phyloP scores from a whole-genome alignment of 805 yeast species.

The Ogataea zsoltii region DNA sequence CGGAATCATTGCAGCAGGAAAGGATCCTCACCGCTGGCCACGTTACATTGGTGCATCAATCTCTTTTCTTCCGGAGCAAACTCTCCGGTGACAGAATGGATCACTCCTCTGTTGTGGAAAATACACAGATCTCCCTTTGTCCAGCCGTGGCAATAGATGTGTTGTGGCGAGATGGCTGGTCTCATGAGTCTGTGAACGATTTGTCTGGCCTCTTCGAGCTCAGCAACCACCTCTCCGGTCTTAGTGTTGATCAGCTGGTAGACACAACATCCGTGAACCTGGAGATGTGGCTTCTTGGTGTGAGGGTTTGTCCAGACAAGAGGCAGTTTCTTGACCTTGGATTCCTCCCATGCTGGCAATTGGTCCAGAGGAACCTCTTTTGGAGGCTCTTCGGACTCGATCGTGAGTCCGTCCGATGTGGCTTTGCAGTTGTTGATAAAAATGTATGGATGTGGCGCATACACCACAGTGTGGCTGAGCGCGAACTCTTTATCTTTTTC shows the following conservation, averaged over 20 bases:
- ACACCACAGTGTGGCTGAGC: conserved; percentile 74
- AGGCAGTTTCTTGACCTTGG: conserved; percentile 75
- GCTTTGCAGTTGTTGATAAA: conserved; percentile 80
- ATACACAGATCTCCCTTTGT: conserved; percentile 79
- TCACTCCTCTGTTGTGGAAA: conserved; percentile 85
- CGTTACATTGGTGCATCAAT: conserved; percentile 92
- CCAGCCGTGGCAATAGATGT: conserved; percentile 84
- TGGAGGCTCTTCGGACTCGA: conserved; percentile 66
- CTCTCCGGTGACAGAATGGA: conserved; percentile 92
- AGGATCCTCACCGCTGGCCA: conserved; percentile 83
- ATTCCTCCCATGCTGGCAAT: conserved; percentile 81
- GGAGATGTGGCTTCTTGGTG: conserved; percentile 79
- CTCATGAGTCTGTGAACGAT: conserved; percentile 75
- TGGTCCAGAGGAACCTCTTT: conserved; percentile 66
- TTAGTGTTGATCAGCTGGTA: conserved; percentile 55
- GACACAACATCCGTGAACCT: conserved; percentile 87
- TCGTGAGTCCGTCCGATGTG: conserved; percentile 82
- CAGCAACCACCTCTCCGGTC: conserved; percentile 61
- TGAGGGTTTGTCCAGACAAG: conserved; percentile 92
- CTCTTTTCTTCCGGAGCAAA: conserved; percentile 75
- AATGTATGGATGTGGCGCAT: conserved; percentile 92
- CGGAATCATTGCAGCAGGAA: conserved; percentile 15
- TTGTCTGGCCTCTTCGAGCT: conserved; percentile 71
- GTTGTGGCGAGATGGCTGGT: conserved; percentile 75
- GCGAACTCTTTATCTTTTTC: conserved; percentile 75